Percentiles rank a stretch among this genome's conserved stretches.
phyloP scores from a whole-genome alignment of 129 eudicot species.

The Tanacetum coccineum region DNA sequence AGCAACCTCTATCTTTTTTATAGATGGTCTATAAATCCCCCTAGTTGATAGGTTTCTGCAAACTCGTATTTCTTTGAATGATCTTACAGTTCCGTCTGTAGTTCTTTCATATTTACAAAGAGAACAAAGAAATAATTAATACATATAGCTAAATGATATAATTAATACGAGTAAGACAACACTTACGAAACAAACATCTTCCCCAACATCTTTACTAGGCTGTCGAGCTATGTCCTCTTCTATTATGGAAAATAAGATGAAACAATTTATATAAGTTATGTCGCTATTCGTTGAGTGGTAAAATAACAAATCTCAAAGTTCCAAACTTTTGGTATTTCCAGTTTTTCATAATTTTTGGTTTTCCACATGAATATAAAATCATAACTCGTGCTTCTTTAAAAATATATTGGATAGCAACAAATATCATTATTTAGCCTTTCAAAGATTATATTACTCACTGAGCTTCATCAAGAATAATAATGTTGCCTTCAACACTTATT shows the following conservation, averaged over 20 bases:
- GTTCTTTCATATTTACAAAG: conserved; percentile 44
- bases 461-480: conserved; percentile 96
- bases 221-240: conserved; percentile 92
- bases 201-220: conserved; percentile 75
- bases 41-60: conserved; percentile 16
- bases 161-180: neutral
- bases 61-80: conserved; percentile 35
- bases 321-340: conserved; percentile 13
- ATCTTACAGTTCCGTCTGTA: conserved; percentile 61
- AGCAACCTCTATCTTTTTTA: no score
- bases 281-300: conserved; percentile 5
- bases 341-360: conserved; percentile 8
- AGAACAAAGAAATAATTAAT: conserved; percentile 10
- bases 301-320: conserved; percentile 14
- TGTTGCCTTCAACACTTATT: conserved; percentile 63
- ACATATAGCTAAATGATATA: neutral
- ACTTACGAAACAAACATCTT: conserved; percentile 74
- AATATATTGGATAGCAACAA: neutral
- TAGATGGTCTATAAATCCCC: conserved; percentile 63
- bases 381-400: neutral
- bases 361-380: conserved; percentile 8
- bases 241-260: conserved; percentile 49
- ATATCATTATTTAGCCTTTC: conserved; percentile 4
- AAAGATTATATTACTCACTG: conserved; percentile 58
- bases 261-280: conserved; percentile 2